Base-by-base conservation (phyloP, 768 basidiomycete species). In the Boletus barrowsii region DNA sequence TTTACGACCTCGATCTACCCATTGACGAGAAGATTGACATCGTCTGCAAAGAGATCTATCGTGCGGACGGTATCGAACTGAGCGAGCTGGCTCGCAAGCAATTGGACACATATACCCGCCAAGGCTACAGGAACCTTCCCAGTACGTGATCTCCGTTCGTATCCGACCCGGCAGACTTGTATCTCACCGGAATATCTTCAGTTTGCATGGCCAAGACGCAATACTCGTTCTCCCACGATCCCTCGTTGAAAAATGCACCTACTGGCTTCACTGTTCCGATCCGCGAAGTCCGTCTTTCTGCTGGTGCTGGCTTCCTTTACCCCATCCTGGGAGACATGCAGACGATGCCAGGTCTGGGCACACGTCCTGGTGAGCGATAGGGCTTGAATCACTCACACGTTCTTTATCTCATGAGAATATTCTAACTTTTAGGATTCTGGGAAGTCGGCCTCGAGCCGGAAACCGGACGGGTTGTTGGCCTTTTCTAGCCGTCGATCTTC, bases 171-270 rank as follows among this genome's bases (percentile, higher is more conserved):
- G 9, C 26, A 29, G 13, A 20, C 43, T 44, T 33, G 40, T 26
- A 35, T 60, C 56, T 57, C 41, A 66, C n/a, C 9, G 3, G n/a
- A 32, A 26, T 4, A 8, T 39, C 20, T 53, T 26, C 61, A 88
- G 93, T 96, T 68, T 96, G 93, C 74, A 92, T 95, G 91, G 93
- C 93, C 46, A 96, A 97, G 80, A 98, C 96, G 6, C 96, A 97
- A 58, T 93, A 98, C 63, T 97, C 94, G 18, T 94, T 99, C 76
- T 96, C 93, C 24, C 93, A 96, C 68, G 89, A 99, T 65, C 88
- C 94, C 8, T 85, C 86, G 61, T 79, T 90, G 57, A 98, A 98
- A 76, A 87, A 88, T 61, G 93, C 88, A 0, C 94, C 97, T 1
- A 83, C 84, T 47, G 95, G 93, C 26, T 99, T 99, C 76, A 94